A percentile compares a stretch with the other conserved stretches of the same genome.
These are phyloP conservation scores for Pleurotus tuoliensis DNA, from an alignment of 768 basidiomycete species.

Conservation along the genomic window DNA sequence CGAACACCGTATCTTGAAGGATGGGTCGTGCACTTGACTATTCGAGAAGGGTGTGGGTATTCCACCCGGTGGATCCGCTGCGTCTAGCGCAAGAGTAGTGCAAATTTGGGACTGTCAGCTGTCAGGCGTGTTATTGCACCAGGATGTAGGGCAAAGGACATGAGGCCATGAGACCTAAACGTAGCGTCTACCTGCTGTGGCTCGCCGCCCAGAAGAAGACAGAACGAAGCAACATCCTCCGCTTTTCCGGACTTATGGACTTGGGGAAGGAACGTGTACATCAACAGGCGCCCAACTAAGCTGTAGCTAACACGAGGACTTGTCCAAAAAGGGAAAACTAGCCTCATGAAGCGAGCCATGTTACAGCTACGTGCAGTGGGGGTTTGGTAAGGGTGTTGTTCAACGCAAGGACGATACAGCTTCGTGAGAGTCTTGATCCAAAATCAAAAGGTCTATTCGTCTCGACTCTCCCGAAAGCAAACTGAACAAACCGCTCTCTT, in stretches of 20 bases:
- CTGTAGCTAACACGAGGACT: neutral
- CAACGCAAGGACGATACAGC: too few species aligned
- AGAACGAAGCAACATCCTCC: neutral
- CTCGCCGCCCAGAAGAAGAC: neutral
- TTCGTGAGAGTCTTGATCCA: too few species aligned
- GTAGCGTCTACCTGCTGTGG: neutral
- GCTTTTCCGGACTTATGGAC: neutral
- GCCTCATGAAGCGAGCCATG: neutral
- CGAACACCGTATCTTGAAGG: too few species aligned
- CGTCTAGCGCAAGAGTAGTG: neutral
- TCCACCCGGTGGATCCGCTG: neutral
- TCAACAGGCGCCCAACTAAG: neutral
- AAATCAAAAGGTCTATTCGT: too few species aligned
- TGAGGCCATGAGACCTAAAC: neutral
- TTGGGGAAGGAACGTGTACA: neutral
- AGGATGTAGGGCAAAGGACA: neutral
- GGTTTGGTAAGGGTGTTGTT: neutral
- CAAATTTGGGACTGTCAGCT: neutral
- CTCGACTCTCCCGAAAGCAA: neutral
- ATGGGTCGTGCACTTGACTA: too few species aligned
- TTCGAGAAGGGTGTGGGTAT: too few species aligned
- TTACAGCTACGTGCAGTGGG: neutral
- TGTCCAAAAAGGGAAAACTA: neutral
- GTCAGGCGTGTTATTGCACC: neutral
- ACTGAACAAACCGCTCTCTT: neutral